Evolutionary conservation across 495 filamentous ascomycete species (phyloP).

Genomic region (Aspergillus carlsbadensis): DNA sequence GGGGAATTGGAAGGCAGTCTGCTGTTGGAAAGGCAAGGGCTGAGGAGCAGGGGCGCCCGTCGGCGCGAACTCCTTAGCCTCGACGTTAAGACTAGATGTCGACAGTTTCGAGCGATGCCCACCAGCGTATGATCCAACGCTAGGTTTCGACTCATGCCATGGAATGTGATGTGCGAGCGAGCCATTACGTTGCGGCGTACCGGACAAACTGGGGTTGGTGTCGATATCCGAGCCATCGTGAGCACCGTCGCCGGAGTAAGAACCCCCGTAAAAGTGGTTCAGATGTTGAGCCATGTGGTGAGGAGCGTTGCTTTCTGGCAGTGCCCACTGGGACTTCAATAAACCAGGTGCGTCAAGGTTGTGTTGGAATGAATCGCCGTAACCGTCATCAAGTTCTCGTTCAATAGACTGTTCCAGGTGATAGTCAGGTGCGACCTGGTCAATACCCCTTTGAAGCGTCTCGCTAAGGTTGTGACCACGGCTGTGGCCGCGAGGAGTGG

Average conservation of each 20-base stretch:
- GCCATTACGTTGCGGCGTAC: constrained; percentile 53
- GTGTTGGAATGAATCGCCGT: constrained; percentile 35
- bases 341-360: constrained; percentile 33
- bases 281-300: constrained; percentile 35
- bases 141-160: constrained; percentile 43
- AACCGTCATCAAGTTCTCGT: constrained; percentile 66
- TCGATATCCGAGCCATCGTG: constrained; percentile 68
- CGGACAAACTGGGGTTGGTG: constrained; percentile 72
- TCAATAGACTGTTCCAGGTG: constrained; percentile 74
- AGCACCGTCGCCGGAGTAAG: constrained; percentile 34
- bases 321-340: constrained; percentile 40
- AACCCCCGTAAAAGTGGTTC: constrained; percentile 37
- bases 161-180: constrained; percentile 31
- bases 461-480: constrained; percentile 62
- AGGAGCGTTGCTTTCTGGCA: constrained; percentile 26
- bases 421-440: constrained; percentile 72
- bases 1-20: constrained; percentile 54
- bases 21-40: constrained; percentile 53
- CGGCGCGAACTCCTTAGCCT: constrained; percentile 85
- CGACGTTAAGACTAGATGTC: constrained; percentile 78
- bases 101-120: constrained; percentile 65
- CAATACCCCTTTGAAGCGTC: constrained; percentile 79
- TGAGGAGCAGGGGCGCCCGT: constrained; percentile 59
- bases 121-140: constrained; percentile 33
- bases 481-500: constrained; percentile 61